Evolutionary conservation across 208 protist genomes (phyloP).

Genomic region (Balamuthia mandrillaris): DNA sequence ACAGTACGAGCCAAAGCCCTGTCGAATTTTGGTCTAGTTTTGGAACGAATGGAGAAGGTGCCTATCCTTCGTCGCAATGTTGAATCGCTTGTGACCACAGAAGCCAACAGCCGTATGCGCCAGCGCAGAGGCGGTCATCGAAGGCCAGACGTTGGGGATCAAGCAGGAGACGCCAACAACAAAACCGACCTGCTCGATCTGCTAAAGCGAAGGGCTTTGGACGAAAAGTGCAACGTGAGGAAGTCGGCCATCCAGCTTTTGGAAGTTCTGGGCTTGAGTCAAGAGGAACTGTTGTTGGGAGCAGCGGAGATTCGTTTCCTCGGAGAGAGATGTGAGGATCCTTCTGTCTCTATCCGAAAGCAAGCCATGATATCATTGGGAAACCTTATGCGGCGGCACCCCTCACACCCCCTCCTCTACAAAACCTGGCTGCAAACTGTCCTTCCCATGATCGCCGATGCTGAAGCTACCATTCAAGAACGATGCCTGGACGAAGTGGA

Average conservation of each 20-base stretch:
- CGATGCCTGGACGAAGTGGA: slow-evolving; percentile 35
- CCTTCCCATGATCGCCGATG: slow-evolving; percentile 12
- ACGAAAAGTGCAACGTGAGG: slow-evolving; percentile 23
- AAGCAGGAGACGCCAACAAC: too few relatives aligned
- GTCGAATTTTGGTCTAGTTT: neutral
- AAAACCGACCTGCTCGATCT: slow-evolving; percentile 12
- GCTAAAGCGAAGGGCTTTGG: slow-evolving; percentile 9
- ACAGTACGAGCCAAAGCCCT: slow-evolving; percentile 16
- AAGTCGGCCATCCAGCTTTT: slow-evolving; percentile 30
- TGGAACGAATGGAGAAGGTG: neutral
- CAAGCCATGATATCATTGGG: slow-evolving; percentile 25
- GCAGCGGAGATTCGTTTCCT: neutral
- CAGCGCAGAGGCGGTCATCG: too few relatives aligned
- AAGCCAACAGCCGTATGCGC: too few relatives aligned
- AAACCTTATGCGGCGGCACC: neutral
- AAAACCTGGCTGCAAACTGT: slow-evolving; percentile 23
- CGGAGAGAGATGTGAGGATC: slow-evolving; percentile 11
- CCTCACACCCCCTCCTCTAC: slow-evolving; percentile 14
- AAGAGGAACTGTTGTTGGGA: slow-evolving; percentile 25
- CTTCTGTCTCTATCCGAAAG: slow-evolving; percentile 31
- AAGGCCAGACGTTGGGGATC: too few relatives aligned
- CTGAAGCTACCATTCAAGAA: slow-evolving; percentile 1
- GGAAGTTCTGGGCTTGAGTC: neutral
- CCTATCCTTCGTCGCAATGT: neutral
- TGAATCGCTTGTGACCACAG: too few relatives aligned